Percentiles rank a stretch among this genome's conserved stretches.
Conservation (phyloP, 257 asterid species). For the Avicennia marina region DNA sequence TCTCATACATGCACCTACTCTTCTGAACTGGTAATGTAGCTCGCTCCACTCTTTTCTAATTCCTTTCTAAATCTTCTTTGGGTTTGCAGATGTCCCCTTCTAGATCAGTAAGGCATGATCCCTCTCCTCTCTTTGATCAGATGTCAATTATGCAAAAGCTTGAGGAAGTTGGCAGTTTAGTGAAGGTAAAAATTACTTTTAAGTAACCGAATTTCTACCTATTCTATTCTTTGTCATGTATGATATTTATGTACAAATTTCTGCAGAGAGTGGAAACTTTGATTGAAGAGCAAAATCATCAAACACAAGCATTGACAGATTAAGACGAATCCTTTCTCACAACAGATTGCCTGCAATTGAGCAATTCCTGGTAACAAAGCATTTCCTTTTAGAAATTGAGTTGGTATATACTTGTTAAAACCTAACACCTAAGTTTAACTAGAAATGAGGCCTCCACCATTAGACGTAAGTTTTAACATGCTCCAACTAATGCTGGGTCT, state of each 20-base stretch:
- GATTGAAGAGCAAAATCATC: conserved; percentile 49
- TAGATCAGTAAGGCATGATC: conserved; percentile 29
- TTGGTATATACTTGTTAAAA: neutral
- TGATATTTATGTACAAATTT: conserved; percentile 6
- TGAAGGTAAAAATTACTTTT: conserved; percentile 45
- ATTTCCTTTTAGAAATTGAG: conserved; percentile 7
- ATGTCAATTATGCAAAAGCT: conserved; percentile 48
- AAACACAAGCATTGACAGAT: conserved; percentile 22
- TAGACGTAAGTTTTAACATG: neutral
- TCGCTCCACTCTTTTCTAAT: neutral
- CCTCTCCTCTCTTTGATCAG: conserved; percentile 35
- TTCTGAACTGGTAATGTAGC: neutral
- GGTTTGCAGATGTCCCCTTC: conserved; percentile 49
- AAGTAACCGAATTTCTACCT: neutral
- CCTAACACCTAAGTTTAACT: neutral
- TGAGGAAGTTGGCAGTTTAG: conserved; percentile 71
- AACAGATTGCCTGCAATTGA: neutral
- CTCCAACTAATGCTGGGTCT: neutral
- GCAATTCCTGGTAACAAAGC: neutral
- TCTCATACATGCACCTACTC: neutral
- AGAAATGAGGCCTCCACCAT: neutral
- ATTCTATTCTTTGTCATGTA: neutral
- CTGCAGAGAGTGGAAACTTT: conserved; percentile 69
- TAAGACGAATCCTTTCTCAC: conserved; percentile 24
- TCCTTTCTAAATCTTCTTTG: neutral